Percentiles rank a stretch among this genome's conserved stretches.
phyloP scores from a whole-genome alignment of 345 rosid genomes.

The Eucalyptus microcorys region DNA sequence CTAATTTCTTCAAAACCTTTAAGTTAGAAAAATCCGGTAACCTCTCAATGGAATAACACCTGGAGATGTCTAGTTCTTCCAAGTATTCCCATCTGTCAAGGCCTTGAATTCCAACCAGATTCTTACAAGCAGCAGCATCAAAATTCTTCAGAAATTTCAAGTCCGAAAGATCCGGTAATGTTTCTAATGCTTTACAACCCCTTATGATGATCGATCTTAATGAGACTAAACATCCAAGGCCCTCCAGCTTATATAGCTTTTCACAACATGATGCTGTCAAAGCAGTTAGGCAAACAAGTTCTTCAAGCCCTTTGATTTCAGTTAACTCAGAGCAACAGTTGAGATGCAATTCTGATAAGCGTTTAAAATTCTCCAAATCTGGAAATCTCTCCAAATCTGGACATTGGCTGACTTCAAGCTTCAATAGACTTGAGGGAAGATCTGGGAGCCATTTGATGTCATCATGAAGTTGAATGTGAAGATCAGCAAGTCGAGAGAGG shows the following conservation, averaged over 20 bases:
- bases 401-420: neutral
- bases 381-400: neutral
- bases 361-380: neutral
- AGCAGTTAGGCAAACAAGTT: neutral
- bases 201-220: neutral
- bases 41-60: neutral
- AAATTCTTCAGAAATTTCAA: neutral
- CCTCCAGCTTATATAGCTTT: neutral
- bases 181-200: neutral
- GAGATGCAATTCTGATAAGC: neutral
- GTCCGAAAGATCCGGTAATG: neutral
- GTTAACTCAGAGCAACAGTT: neutral
- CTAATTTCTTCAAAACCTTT: neutral
- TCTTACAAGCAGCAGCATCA: neutral
- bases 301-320: neutral
- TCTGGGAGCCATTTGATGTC: neutral
- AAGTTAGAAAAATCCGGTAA: neutral
- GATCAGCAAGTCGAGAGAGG: neutral
- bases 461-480: neutral
- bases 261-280: neutral
- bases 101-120: neutral
- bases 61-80: neutral
- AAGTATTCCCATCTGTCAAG: neutral
- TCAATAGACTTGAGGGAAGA: neutral
- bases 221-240: neutral